Evolutionary conservation across 164 flowering plant genomes (phyloP).

Genomic region (Vitis cinerea): DNA sequence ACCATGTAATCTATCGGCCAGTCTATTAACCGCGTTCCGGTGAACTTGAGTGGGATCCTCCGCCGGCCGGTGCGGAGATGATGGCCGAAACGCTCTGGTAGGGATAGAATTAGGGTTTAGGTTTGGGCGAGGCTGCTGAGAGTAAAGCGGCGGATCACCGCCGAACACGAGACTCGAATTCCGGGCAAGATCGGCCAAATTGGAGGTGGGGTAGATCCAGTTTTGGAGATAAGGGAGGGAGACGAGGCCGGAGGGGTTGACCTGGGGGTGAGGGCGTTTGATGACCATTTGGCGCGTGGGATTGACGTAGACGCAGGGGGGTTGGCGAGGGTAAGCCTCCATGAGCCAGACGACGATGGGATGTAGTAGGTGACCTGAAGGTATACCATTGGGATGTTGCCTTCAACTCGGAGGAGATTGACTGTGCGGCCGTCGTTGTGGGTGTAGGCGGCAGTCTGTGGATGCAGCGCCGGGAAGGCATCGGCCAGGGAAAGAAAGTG

Average conservation of each 20-base stretch:
- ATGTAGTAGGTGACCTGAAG: slow-evolving; percentile 74
- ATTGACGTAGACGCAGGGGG: slow-evolving; percentile 72
- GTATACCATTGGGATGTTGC: slow-evolving; percentile 75
- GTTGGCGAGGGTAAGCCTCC: slow-evolving; percentile 84
- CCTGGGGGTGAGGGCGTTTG: slow-evolving; percentile 73
- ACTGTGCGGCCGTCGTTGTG: slow-evolving; percentile 91
- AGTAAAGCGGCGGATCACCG: slow-evolving; percentile 81
- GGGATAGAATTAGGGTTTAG: slow-evolving; percentile 37
- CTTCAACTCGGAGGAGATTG: slow-evolving; percentile 83
- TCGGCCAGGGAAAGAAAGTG: slow-evolving; percentile 61
- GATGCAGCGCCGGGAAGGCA: slow-evolving; percentile 60
- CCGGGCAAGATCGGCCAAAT: slow-evolving; percentile 62
- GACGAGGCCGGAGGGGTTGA: slow-evolving; percentile 80
- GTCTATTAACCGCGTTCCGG: slow-evolving; percentile 64
- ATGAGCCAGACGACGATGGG: slow-evolving; percentile 74
- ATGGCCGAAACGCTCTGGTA: neutral
- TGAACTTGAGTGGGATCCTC: slow-evolving; percentile 71
- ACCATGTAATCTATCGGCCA: slow-evolving; percentile 55
- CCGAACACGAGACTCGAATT: slow-evolving; percentile 47
- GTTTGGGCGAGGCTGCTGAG: slow-evolving; percentile 44
- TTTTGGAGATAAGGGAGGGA: slow-evolving; percentile 61
- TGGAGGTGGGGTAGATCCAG: slow-evolving; percentile 87
- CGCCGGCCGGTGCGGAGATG: slow-evolving; percentile 22
- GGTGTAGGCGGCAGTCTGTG: slow-evolving; percentile 71
- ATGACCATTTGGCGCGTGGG: slow-evolving; percentile 93